A percentile compares a stretch with the other conserved stretches of the same genome.
Conservation (phyloP, 1,139 yeast species). For the Candida labiduridarum region DNA sequence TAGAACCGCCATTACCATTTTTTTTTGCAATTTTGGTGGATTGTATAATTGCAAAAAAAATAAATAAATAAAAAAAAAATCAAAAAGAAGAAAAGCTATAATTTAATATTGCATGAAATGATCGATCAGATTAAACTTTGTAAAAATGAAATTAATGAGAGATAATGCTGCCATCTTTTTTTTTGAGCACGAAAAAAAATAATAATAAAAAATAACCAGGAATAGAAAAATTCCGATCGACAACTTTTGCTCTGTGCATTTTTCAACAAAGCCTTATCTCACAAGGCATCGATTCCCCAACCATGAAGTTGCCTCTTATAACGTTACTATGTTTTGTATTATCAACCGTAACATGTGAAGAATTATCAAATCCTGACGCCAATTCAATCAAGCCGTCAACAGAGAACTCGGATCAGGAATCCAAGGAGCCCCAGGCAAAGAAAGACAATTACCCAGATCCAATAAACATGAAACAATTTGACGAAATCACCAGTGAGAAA, state of each 20-base stretch:
- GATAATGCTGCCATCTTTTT: no score
- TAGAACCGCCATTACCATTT: background rate
- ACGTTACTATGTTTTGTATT: conserved; percentile 3
- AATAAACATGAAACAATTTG: conserved; percentile 42
- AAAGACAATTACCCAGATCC: conserved; percentile 24
- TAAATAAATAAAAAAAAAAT: no score
- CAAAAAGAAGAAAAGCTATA: no score
- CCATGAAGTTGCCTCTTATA: conserved; percentile 4
- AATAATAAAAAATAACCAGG: background rate
- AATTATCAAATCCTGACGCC: background rate
- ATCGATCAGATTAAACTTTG: background rate
- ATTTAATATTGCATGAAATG: background rate
- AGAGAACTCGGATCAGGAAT: conserved; percentile 5
- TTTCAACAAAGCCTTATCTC: background rate
- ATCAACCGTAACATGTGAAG: background rate
- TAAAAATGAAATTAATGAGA: background rate
- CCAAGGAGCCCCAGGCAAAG: conserved; percentile 1
- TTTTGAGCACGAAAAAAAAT: background rate
- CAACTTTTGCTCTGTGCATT: background rate
- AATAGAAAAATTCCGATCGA: conserved; percentile 6
- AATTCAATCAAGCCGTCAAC: background rate
- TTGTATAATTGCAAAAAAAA: no score
- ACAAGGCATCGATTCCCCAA: background rate
- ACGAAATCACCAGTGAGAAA: conserved; percentile 43
- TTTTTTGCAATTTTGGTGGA: no score